These are phyloP conservation scores for Seiridium cupressi DNA, from an alignment of 2,329 filamentous ascomycete genomes.

Conservation along the genomic window DNA sequence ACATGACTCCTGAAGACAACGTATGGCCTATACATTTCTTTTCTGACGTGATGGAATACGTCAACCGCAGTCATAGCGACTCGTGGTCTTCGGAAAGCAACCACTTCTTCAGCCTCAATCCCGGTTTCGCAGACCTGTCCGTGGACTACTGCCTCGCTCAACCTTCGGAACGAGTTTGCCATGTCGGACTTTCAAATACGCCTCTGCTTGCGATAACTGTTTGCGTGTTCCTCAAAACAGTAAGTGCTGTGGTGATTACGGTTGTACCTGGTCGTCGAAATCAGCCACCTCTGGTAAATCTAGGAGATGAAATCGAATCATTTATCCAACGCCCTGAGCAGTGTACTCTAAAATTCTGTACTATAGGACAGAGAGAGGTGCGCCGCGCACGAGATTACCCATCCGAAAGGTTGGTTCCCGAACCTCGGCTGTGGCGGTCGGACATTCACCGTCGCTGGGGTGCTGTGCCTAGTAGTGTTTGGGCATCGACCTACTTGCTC, in stretches of 20 bases:
- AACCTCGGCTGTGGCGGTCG: conserved; percentile 12
- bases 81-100: background rate
- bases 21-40: no score
- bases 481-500: background rate
- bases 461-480: conserved; percentile 7
- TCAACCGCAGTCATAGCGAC: no score
- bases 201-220: conserved; percentile 16
- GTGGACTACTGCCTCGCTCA: conserved; percentile 18
- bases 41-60: no score
- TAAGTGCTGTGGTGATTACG: conserved; percentile 25
- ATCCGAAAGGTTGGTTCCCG: background rate
- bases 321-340: conserved; percentile 45
- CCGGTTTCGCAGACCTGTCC: background rate
- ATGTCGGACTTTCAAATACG: conserved; percentile 15
- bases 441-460: conserved; percentile 8
- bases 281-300: conserved; percentile 46
- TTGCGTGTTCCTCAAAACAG: conserved; percentile 37
- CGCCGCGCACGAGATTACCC: conserved; percentile 7
- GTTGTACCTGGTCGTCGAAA: conserved; percentile 24
- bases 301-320: conserved; percentile 49
- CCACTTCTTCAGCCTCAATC: background rate
- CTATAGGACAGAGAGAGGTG: conserved; percentile 6
- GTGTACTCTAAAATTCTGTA: conserved; percentile 28
- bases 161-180: conserved; percentile 13
- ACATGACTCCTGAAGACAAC: no score